Evolutionary conservation across 2,329 filamentous ascomycete genomes (phyloP).

Genomic region (Xenoacremonium recifei): DNA sequence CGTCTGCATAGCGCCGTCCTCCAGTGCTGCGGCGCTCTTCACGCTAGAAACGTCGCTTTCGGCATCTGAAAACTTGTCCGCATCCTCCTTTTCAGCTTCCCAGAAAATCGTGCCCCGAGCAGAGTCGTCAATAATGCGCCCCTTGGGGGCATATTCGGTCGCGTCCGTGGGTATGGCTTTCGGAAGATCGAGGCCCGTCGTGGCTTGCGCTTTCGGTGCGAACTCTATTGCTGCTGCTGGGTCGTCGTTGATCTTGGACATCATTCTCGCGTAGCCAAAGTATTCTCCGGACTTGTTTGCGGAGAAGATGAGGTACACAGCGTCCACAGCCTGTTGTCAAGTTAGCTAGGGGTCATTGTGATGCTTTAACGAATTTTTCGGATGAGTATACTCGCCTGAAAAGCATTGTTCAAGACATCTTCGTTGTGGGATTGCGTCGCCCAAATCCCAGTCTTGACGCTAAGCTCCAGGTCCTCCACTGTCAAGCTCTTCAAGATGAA

Average conservation of each 20-base stretch:
- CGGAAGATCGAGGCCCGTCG: constrained; percentile 64
- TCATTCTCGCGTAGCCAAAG: constrained; percentile 92
- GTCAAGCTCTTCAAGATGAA: constrained; percentile 95
- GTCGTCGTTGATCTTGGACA: constrained; percentile 78
- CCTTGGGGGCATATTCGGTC: constrained; percentile 74
- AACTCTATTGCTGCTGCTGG: constrained; percentile 68
- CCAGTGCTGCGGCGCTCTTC: constrained; percentile 41
- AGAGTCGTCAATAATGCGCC: constrained; percentile 88
- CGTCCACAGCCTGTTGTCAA: constrained; percentile 63
- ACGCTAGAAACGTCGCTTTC: constrained; percentile 37
- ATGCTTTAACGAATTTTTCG: too few relatives aligned
- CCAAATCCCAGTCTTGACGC: constrained; percentile 86
- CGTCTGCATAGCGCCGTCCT: constrained; percentile 53
- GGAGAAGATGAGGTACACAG: constrained; percentile 90
- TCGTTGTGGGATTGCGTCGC: constrained; percentile 95
- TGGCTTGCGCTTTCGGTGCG: constrained; percentile 60
- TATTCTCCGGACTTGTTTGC: constrained; percentile 98
- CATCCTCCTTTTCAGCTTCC: constrained; percentile 71
- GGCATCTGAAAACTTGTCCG: constrained; percentile 44
- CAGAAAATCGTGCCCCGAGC: constrained; percentile 95
- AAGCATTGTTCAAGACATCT: constrained; percentile 76
- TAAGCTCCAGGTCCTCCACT: constrained; percentile 83
- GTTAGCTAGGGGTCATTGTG: too few relatives aligned
- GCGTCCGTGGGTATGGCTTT: constrained; percentile 78
- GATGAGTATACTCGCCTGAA: constrained; percentile 73